These are phyloP conservation scores for Paramecium sexaurelia DNA, from an alignment of 73 alveolate genomes.

Conservation along the genomic window DNA sequence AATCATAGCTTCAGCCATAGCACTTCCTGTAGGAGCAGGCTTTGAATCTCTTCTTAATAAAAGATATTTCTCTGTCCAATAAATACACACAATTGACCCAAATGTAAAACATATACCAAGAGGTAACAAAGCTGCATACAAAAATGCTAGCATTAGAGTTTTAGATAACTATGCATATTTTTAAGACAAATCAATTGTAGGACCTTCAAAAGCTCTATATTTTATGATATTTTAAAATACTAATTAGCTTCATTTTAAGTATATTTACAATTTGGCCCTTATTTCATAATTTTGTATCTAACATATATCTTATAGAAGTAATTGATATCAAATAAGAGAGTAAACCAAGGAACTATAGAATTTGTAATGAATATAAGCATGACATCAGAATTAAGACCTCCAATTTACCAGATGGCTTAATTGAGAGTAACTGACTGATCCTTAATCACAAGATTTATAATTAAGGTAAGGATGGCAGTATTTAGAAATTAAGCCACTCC, in stretches of 20 bases:
- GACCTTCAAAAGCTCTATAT: constrained; percentile 47
- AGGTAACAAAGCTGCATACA: constrained; percentile 23
- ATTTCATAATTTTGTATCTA: neutral
- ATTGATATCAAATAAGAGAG: neutral
- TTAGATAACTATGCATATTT: constrained; percentile 3
- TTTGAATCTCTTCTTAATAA: constrained; percentile 42
- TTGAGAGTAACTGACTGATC: neutral
- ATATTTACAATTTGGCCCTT: neutral
- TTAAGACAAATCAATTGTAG: neutral
- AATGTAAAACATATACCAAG: neutral
- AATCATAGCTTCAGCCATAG: constrained; percentile 48
- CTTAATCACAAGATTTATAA: neutral
- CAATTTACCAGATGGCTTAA: neutral
- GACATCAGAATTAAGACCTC: constrained; percentile 28
- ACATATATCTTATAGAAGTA: constrained; percentile 14
- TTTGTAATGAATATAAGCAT: constrained; percentile 39
- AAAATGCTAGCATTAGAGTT: constrained; percentile 30
- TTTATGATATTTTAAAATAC: neutral
- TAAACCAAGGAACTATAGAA: constrained; percentile 31
- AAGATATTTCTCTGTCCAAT: constrained; percentile 48
- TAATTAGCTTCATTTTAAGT: constrained; percentile 27
- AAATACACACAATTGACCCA: neutral
- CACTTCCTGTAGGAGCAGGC: constrained; percentile 40
- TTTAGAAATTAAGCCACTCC: constrained; percentile 50
- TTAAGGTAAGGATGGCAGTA: constrained; percentile 42